phyloP scores from a whole-genome alignment of 2,329 filamentous ascomycete species.

The Daldinia eschscholtzii region DNA sequence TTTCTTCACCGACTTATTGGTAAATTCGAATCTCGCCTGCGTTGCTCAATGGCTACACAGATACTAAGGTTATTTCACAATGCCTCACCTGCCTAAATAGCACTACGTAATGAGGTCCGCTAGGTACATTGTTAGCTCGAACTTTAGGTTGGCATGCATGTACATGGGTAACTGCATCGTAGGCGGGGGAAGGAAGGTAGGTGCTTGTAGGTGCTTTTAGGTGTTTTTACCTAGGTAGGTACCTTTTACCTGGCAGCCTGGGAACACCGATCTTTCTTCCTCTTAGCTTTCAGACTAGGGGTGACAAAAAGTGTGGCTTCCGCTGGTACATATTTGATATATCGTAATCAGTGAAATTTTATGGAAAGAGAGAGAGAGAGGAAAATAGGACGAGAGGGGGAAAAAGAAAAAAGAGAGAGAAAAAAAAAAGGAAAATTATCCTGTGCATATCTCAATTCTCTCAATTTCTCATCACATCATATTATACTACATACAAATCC shows the following conservation, averaged over 20 bases:
- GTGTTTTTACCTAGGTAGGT: neutral
- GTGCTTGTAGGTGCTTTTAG: neutral
- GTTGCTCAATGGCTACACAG: neutral
- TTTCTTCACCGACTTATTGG: constrained; percentile 13
- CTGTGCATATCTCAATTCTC: constrained; percentile 3
- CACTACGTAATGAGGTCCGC: constrained; percentile 1
- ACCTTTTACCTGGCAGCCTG: neutral
- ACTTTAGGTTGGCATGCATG: neutral
- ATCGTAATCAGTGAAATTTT: constrained; percentile 23
- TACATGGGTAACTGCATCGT: constrained; percentile 7
- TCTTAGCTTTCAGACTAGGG: constrained; percentile 1
- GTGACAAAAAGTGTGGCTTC: constrained; percentile 13
- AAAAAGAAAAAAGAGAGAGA: constrained; percentile 1
- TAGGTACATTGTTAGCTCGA: constrained; percentile 1
- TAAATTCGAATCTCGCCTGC: neutral
- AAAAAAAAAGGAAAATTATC: constrained; percentile 5
- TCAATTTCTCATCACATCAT: constrained; percentile 15
- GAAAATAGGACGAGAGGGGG: neutral
- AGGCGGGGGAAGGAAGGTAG: neutral
- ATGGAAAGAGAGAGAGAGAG: constrained; percentile 19
- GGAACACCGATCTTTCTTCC: neutral
- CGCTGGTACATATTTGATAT: constrained; percentile 13
- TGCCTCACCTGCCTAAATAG: constrained; percentile 27
- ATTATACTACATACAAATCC: constrained; percentile 25
- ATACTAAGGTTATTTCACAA: neutral